Base-by-base conservation (phyloP, 2,329 filamentous ascomycete species). In the Fusarium sp. region DNA sequence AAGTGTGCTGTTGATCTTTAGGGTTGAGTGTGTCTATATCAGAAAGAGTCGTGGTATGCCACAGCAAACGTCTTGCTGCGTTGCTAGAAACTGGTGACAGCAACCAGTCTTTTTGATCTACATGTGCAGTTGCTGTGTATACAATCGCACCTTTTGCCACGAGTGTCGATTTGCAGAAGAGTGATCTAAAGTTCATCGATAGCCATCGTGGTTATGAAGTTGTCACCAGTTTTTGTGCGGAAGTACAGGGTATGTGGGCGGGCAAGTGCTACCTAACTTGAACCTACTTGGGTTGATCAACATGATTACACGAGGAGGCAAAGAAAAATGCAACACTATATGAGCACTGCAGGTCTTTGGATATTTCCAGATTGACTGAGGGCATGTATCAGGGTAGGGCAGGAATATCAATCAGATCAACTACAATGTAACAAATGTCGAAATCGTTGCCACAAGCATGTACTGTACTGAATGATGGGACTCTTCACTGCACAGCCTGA, bases 181-280 rank as follows among this genome's bases (percentile, higher is more conserved):
- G 29, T 11, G 5, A 18, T n/a, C 5, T 9, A 12, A 22, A 16
- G 8, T 40, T 20, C 16, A n/a, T 20, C 13, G 18, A 13, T 20
- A 24, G 32, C 11, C 41, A 24, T 52, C 24, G 15, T 53, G 18
- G 13, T 53, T 51, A 11, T 51, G 18, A 13, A 40, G 12, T 18
- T 53, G 24, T 53, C 34, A 43, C 34, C 13, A 53, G n/a, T 40
- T 25, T 4, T 7, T 46, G 8, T 12, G 8, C n/a, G 1, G 6
- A 15, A 12, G 27, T 63, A 20, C 32, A 63, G 58, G 60, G 58
- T 63, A 63, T n/a, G 15, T 18, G 10, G 2, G 16, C 10, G 10
- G n/a, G 27, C 13, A 15, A 52, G 9, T 53, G 24, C n/a, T 43
- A 9, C 18, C 18, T 9, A 24, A 41, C 18, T 38, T n/a, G 18